phyloP scores from a whole-genome alignment of 768 basidiomycete species.

The Hebeloma cylindrosporum region DNA sequence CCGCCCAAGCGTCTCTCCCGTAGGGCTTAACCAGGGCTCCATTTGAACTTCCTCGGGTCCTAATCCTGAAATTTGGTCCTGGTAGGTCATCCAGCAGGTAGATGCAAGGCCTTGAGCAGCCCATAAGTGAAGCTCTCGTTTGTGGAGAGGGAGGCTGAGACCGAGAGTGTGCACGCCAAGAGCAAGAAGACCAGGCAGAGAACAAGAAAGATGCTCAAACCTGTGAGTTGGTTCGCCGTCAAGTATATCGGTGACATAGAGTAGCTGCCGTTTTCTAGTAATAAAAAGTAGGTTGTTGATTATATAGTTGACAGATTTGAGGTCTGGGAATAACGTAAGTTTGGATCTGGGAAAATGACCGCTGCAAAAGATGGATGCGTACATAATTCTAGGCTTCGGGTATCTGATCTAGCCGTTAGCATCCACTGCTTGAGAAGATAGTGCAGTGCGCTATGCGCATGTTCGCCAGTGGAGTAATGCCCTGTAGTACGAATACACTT shows the following conservation, averaged over 20 bases:
- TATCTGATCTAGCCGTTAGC: conserved; percentile 53
- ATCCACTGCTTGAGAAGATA: conserved; percentile 72
- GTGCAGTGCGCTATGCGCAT: conserved; percentile 37
- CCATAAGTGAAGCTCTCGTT: conserved; percentile 51
- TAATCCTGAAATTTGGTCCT: conserved; percentile 61
- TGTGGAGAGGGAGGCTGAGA: conserved; percentile 26
- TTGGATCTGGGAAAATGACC: too few species aligned
- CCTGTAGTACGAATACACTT: not conserved
- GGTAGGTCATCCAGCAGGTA: conserved; percentile 63
- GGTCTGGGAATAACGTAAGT: conserved; percentile 37
- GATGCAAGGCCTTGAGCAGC: conserved; percentile 63
- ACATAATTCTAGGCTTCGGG: conserved; percentile 57
- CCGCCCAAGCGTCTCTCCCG: conserved; percentile 28
- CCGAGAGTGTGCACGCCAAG: conserved; percentile 50
- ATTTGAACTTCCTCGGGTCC: conserved; percentile 56
- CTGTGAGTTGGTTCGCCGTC: conserved; percentile 36
- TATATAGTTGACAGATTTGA: conserved; percentile 51
- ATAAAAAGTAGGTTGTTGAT: conserved; percentile 55
- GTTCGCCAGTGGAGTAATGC: conserved; percentile 5
- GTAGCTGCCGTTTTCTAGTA: conserved; percentile 49
- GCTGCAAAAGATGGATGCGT: conserved; percentile 37
- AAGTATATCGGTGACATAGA: conserved; percentile 54
- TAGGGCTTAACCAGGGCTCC: conserved; percentile 21
- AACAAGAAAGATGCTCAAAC: conserved; percentile 67
- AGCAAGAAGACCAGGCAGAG: conserved; percentile 61